Evolutionary conservation across 2,329 filamentous ascomycete genomes (phyloP).

Genomic region (Ceratocystis colombiana): DNA sequence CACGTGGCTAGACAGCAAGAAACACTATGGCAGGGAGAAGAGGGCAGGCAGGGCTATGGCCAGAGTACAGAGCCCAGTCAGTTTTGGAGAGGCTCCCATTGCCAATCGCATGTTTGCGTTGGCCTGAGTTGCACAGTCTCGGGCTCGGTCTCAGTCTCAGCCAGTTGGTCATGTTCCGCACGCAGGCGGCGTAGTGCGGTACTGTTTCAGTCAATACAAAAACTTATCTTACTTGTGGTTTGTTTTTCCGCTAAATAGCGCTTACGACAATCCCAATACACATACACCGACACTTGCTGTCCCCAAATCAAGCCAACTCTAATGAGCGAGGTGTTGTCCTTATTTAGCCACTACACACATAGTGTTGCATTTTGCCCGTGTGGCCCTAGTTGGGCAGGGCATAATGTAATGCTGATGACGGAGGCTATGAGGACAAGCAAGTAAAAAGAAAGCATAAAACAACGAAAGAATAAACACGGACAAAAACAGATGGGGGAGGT

Average conservation of each 20-base stretch:
- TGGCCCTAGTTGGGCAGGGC: not conserved
- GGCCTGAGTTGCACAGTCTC: not conserved
- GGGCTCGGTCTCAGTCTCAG: conserved; percentile 11
- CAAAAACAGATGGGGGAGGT: not conserved
- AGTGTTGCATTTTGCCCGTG: not conserved
- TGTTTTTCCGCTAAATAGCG: no score
- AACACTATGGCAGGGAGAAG: not conserved
- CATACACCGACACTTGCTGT: not conserved
- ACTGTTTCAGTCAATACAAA: not conserved
- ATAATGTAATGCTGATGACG: not conserved
- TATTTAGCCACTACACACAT: not conserved
- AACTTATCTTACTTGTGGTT: not conserved
- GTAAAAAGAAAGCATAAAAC: not conserved
- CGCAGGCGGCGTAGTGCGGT: not conserved
- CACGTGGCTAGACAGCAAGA: conserved; percentile 4
- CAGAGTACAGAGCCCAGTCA: not conserved
- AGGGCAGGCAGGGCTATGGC: not conserved
- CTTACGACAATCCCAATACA: no score
- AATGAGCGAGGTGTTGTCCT: not conserved
- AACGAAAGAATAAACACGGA: not conserved
- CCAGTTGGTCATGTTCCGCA: not conserved
- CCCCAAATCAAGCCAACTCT: not conserved
- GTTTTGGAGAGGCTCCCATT: not conserved
- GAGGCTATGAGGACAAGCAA: not conserved
- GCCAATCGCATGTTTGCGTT: not conserved